Evolutionary conservation across 208 protist genomes (phyloP).

Genomic region (Vickermania ingenoplastis): DNA sequence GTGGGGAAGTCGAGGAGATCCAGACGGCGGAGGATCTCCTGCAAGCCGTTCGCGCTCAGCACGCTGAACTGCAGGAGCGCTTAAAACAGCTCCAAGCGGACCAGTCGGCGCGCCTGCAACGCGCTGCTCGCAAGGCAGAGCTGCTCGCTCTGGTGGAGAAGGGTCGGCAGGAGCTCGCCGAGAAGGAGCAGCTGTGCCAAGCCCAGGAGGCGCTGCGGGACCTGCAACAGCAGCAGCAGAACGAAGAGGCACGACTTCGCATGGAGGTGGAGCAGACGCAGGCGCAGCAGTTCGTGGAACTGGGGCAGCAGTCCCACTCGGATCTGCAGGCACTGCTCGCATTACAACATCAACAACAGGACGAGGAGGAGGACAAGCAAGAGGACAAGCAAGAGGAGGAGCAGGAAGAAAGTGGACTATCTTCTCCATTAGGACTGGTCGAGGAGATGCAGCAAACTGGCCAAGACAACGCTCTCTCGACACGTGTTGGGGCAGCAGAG

Average conservation of each 20-base stretch:
- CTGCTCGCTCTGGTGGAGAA: background rate
- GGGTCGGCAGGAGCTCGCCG: background rate
- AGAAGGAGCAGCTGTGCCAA: background rate
- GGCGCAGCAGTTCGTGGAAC: background rate
- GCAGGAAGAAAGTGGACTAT: too few species aligned
- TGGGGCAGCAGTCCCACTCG: constrained; percentile 11
- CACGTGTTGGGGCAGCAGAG: too few species aligned
- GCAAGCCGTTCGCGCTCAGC: background rate
- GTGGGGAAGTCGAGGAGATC: background rate
- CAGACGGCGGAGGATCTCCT: background rate
- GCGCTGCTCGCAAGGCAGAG: background rate
- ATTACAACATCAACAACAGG: constrained; percentile 6
- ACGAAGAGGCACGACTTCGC: too few species aligned
- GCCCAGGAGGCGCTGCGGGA: too few species aligned
- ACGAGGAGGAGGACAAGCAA: background rate
- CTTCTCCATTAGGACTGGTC: too few species aligned
- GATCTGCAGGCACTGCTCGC: background rate
- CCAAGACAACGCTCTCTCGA: too few species aligned
- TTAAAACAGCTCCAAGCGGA: background rate
- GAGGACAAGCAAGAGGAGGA: constrained; percentile 12
- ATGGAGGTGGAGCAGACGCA: constrained; percentile 9
- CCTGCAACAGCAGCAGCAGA: too few species aligned
- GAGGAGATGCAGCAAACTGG: too few species aligned
- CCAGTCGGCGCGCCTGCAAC: background rate
- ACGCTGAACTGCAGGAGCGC: background rate